phyloP scores from a whole-genome alignment of 2,329 filamentous ascomycete genomes.

The Aspergillus novoparasiticus region DNA sequence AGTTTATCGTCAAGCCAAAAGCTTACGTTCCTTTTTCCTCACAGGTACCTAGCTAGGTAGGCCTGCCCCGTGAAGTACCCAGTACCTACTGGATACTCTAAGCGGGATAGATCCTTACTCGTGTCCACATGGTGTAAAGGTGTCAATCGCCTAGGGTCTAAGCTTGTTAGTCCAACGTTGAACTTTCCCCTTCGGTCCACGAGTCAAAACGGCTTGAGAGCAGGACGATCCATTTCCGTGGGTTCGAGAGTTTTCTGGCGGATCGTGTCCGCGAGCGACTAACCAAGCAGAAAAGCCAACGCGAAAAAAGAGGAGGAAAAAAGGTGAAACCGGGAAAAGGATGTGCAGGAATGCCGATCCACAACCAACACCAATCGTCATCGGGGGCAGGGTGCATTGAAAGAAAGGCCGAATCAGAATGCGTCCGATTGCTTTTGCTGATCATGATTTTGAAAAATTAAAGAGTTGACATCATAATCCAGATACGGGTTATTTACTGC shows the following conservation, averaged over 20 bases:
- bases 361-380: conserved; percentile 8
- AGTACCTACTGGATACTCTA: not conserved
- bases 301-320: conserved; percentile 1
- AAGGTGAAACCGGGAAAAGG: conserved; percentile 28
- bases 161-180: conserved; percentile 4
- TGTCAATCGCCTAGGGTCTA: conserved; percentile 3
- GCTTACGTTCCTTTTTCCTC: not conserved
- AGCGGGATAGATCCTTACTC: not conserved
- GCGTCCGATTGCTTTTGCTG: conserved; percentile 10
- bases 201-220: conserved; percentile 20
- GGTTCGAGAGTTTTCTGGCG: conserved; percentile 28
- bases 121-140: conserved; percentile 1
- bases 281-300: conserved; percentile 10
- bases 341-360: conserved; percentile 30
- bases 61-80: not conserved
- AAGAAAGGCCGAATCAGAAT: conserved; percentile 18
- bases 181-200: not conserved
- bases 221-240: conserved; percentile 33
- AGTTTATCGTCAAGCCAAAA: not conserved
- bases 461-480: conserved; percentile 4
- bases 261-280: conserved; percentile 20
- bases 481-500: not conserved
- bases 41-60: not conserved
- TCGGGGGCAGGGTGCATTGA: conserved; percentile 5
- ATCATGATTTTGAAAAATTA: conserved; percentile 5